phyloP scores from a whole-genome alignment of 306 rosid species.

The Cyamopsis tetragonoloba region DNA sequence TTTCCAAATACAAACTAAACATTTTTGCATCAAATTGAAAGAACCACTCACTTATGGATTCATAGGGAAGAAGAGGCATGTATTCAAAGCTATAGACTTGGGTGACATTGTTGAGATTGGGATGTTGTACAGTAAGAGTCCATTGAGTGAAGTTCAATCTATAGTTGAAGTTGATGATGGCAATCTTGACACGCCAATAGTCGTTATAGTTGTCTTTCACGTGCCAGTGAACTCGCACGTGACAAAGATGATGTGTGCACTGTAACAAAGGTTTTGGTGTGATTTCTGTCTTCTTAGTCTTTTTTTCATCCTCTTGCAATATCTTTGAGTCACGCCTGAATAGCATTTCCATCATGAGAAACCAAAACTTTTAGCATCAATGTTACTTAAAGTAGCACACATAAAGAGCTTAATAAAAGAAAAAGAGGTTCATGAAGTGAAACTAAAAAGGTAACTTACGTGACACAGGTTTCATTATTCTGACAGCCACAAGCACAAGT shows the following conservation, averaged over 20 bases:
- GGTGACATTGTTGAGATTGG: conserved; percentile 85
- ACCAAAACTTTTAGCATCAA: conserved; percentile 2
- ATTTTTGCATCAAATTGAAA: not conserved
- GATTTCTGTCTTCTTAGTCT: conserved; percentile 49
- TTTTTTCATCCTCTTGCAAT: conserved; percentile 37
- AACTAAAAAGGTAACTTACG: conserved; percentile 48
- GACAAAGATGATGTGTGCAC: conserved; percentile 91
- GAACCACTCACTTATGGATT: conserved; percentile 78
- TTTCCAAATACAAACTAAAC: no score
- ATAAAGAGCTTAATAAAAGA: not conserved
- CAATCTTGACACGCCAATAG: conserved; percentile 83
- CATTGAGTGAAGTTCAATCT: conserved; percentile 69
- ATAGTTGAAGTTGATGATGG: conserved; percentile 76
- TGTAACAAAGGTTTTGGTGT: conserved; percentile 65
- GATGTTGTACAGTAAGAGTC: conserved; percentile 86
- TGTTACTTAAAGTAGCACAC: not conserved
- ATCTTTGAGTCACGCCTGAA: conserved; percentile 65
- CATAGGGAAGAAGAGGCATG: conserved; percentile 77
- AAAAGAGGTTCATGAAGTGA: not conserved
- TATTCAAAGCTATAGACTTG: conserved; percentile 89
- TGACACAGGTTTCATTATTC: conserved; percentile 60
- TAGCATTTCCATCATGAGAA: conserved; percentile 13
- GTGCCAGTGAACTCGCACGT: conserved; percentile 85
- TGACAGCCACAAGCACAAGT: conserved; percentile 92
- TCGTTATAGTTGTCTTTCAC: conserved; percentile 72